Conservation (phyloP, 352 stramenopile genomes). For the Phytophthora chlamydospora region DNA sequence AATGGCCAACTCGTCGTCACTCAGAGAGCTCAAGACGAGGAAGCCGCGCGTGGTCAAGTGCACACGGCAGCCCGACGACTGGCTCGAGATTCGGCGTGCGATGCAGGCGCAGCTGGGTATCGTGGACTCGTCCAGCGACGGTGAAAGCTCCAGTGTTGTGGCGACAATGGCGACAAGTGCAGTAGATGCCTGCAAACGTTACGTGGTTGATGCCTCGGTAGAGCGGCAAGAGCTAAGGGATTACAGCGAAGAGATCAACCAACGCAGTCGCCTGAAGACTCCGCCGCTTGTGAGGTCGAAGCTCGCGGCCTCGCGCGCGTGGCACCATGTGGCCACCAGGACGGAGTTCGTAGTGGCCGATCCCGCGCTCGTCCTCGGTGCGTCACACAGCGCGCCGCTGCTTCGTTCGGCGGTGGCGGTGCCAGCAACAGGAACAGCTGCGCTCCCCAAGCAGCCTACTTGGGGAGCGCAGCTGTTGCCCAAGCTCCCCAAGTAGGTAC, state of each 20-base stretch:
- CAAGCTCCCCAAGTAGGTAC: no score
- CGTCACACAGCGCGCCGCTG: slow-evolving; percentile 9
- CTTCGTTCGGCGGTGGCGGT: slow-evolving; percentile 21
- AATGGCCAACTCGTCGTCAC: slow-evolving; percentile 11
- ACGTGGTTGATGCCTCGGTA: no score
- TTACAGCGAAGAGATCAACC: neutral
- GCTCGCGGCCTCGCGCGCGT: slow-evolving; percentile 18
- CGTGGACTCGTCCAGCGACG: slow-evolving; percentile 1
- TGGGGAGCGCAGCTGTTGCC: no score
- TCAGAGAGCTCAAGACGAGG: slow-evolving; percentile 16
- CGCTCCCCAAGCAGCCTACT: no score
- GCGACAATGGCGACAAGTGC: slow-evolving; percentile 24
- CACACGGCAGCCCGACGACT: slow-evolving; percentile 32
- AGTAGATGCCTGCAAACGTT: neutral
- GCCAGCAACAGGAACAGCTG: slow-evolving; percentile 18
- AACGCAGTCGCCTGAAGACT: slow-evolving; percentile 4
- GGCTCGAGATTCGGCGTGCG: slow-evolving; percentile 38
- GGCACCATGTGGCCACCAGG: slow-evolving; percentile 59
- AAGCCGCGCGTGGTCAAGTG: slow-evolving; percentile 12
- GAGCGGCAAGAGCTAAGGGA: no score
- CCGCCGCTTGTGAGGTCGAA: neutral
- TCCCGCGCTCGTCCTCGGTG: neutral
- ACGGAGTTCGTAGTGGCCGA: slow-evolving; percentile 46
- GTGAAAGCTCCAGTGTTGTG: no score
- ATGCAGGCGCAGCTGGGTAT: slow-evolving; percentile 45